A percentile compares a stretch with the other conserved stretches of the same genome.
Conservation (phyloP, 2,329 filamentous ascomycete species). For the Claviceps africana region DNA sequence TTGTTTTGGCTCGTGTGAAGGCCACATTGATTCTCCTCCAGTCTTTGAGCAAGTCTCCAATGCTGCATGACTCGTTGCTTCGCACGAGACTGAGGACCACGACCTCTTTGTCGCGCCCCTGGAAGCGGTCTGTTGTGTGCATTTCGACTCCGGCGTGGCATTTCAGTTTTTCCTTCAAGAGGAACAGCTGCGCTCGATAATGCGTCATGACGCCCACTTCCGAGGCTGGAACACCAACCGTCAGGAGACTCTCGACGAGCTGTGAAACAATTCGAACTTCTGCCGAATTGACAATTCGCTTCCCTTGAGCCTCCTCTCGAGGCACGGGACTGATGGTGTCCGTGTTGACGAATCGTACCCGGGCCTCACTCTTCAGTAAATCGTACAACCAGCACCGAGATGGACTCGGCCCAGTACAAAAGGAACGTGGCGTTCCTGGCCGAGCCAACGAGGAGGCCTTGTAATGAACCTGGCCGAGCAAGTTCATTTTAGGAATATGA, state of each 20-base stretch:
- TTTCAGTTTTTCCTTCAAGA: constrained; percentile 62
- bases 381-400: constrained; percentile 62
- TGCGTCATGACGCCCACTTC: constrained; percentile 94
- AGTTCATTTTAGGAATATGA: constrained; percentile 49
- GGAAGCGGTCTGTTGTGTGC: constrained; percentile 93
- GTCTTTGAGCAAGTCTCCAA: constrained; percentile 86
- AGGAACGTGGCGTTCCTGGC: constrained; percentile 27
- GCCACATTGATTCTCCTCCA: constrained; percentile 93
- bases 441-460: constrained; percentile 31
- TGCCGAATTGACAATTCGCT: constrained; percentile 75
- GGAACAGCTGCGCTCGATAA: constrained; percentile 80
- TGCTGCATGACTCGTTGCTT: constrained; percentile 65
- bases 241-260: constrained; percentile 65
- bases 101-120: constrained; percentile 90
- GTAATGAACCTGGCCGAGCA: constrained; percentile 46
- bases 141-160: constrained; percentile 60
- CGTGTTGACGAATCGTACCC: constrained; percentile 81
- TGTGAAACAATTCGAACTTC: constrained; percentile 69
- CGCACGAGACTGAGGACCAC: constrained; percentile 78
- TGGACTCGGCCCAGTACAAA: constrained; percentile 40
- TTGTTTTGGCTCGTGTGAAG: constrained; percentile 82
- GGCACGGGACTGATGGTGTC: constrained; percentile 53
- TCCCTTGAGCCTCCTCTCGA: constrained; percentile 63
- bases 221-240: constrained; percentile 55
- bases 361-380: constrained; percentile 53